Evolutionary conservation across 2,329 filamentous ascomycete species (phyloP), one percentile per base, ranked within the genome.

Genomic region (Coleophoma eucalyptorum): DNA sequence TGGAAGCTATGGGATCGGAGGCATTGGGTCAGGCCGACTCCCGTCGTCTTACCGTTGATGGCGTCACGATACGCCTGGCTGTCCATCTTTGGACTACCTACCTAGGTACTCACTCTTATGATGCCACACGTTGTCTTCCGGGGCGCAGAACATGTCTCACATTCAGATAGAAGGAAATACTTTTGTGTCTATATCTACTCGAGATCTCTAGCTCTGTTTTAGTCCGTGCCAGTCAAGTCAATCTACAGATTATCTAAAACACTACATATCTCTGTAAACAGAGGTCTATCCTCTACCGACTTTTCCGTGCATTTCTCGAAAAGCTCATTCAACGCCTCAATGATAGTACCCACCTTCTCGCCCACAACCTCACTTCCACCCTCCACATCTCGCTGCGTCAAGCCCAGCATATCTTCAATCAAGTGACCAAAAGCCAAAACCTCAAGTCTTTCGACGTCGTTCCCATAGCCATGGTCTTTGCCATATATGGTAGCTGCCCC

Each of bases 351-450:
- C 37, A 63, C 62, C 41, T 65, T 65, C 52, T 65, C 61, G 41
- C 49, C 50, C 20, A 57, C 35, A 6, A 55, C 41, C 37, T 49
- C 55, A 18, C 50, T 53, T 46, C 56, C 56, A 40, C 59, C 42
- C 20, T 48, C 56, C 43, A 50, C 44, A 43, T 57, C 53, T 26
- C 26, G 6, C 26, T 3, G 26, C 18, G 70, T 61, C 47, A 75
- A 54, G 3, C 67, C 62, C 26, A 75, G 55, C 16, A 77, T 56
- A 54, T 76, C 72, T 49, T 76, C 74, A 40, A 76, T 56, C 33
- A 78, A 59, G 59, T 75, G 69, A 2, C 68, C 73, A 58, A 77
- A 77, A 1, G 74, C 75, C 37, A 75, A 63, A 5, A 77, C 70
- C 56, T 78, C 75, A 41, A 77, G 56, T 53, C 60, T 68, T 58